phyloP scores from a whole-genome alignment of 306 rosid genomes.

The Prunus salicina region DNA sequence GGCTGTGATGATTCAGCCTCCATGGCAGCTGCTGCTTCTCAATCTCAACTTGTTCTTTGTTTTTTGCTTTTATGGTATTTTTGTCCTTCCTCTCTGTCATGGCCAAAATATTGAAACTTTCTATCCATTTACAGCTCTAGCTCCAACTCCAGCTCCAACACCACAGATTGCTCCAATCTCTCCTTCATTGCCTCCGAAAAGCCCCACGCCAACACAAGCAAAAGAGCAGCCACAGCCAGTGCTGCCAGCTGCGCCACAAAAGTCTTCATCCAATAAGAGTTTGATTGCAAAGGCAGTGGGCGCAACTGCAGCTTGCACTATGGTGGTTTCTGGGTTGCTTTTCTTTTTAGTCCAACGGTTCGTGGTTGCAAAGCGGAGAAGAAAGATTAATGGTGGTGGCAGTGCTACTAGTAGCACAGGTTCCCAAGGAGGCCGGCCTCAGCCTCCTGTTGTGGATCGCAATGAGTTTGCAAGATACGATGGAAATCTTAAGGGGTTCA shows the following conservation, averaged over 20 bases:
- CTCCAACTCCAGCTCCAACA: conserved; percentile 7
- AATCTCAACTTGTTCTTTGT: neutral
- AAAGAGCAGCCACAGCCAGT: neutral
- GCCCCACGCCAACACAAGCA: conserved; percentile 8
- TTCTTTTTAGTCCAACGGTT: conserved; percentile 41
- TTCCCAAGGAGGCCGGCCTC: neutral
- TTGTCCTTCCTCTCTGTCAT: conserved; percentile 17
- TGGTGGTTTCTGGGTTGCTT: conserved; percentile 48
- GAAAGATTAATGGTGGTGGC: neutral
- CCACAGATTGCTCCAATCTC: neutral
- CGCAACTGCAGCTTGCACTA: conserved; percentile 58
- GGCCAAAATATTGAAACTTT: conserved; percentile 69
- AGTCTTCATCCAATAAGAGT: conserved; percentile 34
- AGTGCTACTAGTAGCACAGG: conserved; percentile 9
- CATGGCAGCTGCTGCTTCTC: conserved; percentile 28
- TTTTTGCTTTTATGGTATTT: conserved; percentile 9
- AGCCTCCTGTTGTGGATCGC: conserved; percentile 23
- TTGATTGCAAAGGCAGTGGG: conserved; percentile 56
- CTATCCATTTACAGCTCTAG: conserved; percentile 34
- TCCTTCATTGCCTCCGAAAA: conserved; percentile 22
- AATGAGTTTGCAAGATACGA: conserved; percentile 41
- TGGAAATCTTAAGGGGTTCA: conserved; percentile 56
- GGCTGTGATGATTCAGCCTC: conserved; percentile 39
- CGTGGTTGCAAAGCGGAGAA: conserved; percentile 31
- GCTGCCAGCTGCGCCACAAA: neutral